phyloP scores from a whole-genome alignment of 2,329 filamentous ascomycete species.

The Aureobasidium sp. region DNA sequence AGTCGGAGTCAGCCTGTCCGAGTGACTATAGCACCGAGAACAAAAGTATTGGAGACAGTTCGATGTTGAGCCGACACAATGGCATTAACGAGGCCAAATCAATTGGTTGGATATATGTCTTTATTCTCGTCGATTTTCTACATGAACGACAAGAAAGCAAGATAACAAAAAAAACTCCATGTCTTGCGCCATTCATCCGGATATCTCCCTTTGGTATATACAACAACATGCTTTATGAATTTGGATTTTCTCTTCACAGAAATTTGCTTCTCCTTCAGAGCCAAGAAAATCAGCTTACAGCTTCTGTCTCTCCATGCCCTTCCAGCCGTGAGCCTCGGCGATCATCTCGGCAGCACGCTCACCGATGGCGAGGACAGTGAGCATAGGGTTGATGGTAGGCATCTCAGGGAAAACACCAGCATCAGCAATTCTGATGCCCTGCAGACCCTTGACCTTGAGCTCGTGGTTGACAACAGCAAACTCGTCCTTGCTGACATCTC shows the following conservation, averaged over 20 bases:
- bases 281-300: conserved; percentile 34
- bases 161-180: not conserved
- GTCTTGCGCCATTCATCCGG: not conserved
- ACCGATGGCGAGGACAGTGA: conserved; percentile 76
- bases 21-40: too few species aligned
- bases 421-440: conserved; percentile 72
- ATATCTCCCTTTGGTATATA: conserved; percentile 1
- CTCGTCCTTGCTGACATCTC: conserved; percentile 59
- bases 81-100: too few species aligned
- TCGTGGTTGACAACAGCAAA: conserved; percentile 73
- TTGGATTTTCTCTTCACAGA: not conserved
- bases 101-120: not conserved
- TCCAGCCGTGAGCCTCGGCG: conserved; percentile 64
- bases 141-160: not conserved
- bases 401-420: conserved; percentile 85
- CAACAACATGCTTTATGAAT: not conserved
- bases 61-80: too few species aligned
- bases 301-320: conserved; percentile 47
- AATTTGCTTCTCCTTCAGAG: not conserved
- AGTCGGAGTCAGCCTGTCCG: too few species aligned
- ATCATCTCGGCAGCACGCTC: conserved; percentile 82
- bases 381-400: conserved; percentile 81
- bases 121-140: not conserved
- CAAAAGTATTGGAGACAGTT: too few species aligned
- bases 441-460: conserved; percentile 64